Base-by-base conservation (phyloP, 208 protist species). In the Trypanosoma caninum region DNA sequence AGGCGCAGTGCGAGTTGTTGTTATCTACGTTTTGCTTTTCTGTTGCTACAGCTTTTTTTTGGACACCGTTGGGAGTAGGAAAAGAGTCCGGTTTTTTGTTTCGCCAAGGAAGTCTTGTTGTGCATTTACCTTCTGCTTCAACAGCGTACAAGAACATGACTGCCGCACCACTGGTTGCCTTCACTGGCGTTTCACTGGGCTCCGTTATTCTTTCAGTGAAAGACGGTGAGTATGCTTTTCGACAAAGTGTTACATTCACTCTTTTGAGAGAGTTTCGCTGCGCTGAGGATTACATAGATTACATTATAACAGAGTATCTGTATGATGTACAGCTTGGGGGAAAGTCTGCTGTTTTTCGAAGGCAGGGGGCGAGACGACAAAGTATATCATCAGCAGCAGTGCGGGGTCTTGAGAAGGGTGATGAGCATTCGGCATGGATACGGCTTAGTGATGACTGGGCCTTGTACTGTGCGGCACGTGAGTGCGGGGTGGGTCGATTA, bases 281-380 rank as follows among this genome's bases (percentile, higher is more conserved):
- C 41, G 70, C 80, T 6, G 69, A 67, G 10, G 78, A 87, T 14
- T 95, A 84, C 48, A 48, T 91, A 37, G 84, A 91, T 28, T 87
- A 82, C 38, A 47, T 76, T 18, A 40, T 87, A 35, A 61, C 62
- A 23, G 84, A 90, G 75, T 83, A 76, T 59, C 31, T 69, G 50
- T 87, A 91, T 59, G 74, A 92, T 40, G 74, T 47, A 6, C 71
- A 61, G 38, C 57, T 69, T n/a, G 77, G 76, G 28, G 69, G 55
- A 70, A 42, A 69, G 41, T 54, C 52, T n/a, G 59, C 46, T 20
- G 42, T 68, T 23, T 54, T 72, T 33, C 37, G 59, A 7, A 59
- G 48, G 34, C 44, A 53, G 38, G 47, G 57, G n/a, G n/a, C n/a
- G 41, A 23, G 30, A 35, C 42, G 47, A 44, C 37, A 54, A 34